Base-by-base conservation (phyloP, 306 rosid genomes). In the Lathyrus sativus region DNA sequence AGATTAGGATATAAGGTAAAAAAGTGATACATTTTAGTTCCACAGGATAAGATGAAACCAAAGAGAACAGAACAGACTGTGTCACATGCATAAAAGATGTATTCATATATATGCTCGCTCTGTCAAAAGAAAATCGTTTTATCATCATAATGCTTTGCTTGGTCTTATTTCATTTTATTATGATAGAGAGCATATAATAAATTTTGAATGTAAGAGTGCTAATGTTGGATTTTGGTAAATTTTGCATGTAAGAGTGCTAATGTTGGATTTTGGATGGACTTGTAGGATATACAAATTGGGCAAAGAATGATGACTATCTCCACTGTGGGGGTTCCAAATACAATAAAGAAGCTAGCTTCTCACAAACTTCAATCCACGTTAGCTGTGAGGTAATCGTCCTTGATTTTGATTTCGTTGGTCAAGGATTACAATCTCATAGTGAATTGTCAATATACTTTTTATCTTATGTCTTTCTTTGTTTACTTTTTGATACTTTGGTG, bases 291-390 rank as follows among this genome's bases (percentile, higher is more conserved):
- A 67, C 85, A 83, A 90, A 93, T 93, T 80, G 98, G 98, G 70
- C 97, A 93, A 84, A 83, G 98, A 81, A 88, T 93, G 98, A 93
- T 93, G 63, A 93, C 98, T 70, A 88, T 93, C 58, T 90, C 97
- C 65, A 93, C 98, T 2, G 98, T 93, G 68, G 98, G 98, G 5
- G 98, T 90, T 81, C 98, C 98, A 53, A 93, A 93, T 81, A 90
- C 98, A 41, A 86, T 93, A 59, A 86, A 77, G 81, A 90, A 53
- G 88, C 77, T 93, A 77, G 98, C 98, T 72, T 77, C 98, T 70
- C 91, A 88, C 84, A 93, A 90, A 75, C 97, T 93, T 82, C 98
- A 93, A 71, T 93, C 98, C 44, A 90, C 98, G 39, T 76, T 93
- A 87, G 98, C 98, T 11, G 91, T 93, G 85, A 93, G 98, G 98